Evolutionary conservation across 345 rosid species (phyloP), one percentile per base, ranked within the genome.

Genomic region (Tarenaya hassleriana): DNA sequence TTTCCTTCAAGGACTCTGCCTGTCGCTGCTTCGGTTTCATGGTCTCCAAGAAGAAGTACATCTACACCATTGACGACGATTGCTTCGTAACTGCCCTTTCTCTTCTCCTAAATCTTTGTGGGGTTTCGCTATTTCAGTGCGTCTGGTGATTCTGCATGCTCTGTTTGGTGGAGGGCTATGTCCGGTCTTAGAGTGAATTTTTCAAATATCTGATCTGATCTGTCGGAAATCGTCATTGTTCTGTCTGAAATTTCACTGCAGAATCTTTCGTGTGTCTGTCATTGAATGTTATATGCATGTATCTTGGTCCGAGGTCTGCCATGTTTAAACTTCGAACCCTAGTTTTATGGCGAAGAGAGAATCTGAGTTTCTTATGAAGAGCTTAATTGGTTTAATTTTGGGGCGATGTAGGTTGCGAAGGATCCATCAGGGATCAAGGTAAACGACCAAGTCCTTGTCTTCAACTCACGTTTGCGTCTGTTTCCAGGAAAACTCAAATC

Each of bases 1-100:
- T 78, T 65, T 78, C 80, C 16, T 75, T 75, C 56, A 57, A 78
- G 58, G 83, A 75, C 56, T 78, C 74, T 67, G 77, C 67, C 55
- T 78, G 83, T 37, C 62, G 78, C 17, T 78, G 78, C 68, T 78
- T 78, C 47, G 83, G 80, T 34, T 75, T 55, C 64, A 58, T 78
- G 83, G 53, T 57, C 47, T 64, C 63, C 35, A 64, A 64, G 52
- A 64, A 56, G 63, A 64, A 64, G 48, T 64, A 78, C 33, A 56
- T 78, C 66, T 78, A 55, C 69, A 78, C 80, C 19, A 75, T 78
- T 38, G 83, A 75, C 67, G 80, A 75, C 56, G 80, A 78, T 59
- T 78, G 80, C 74, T 78, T 75, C 37, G 83, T 74, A 61, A 69
- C 73, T 55, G n/a, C 10, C 10, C 31, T 14, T 40, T 19, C 18